Conservation (phyloP, 768 basidiomycete species). For the Cyclocybe aegerita region DNA sequence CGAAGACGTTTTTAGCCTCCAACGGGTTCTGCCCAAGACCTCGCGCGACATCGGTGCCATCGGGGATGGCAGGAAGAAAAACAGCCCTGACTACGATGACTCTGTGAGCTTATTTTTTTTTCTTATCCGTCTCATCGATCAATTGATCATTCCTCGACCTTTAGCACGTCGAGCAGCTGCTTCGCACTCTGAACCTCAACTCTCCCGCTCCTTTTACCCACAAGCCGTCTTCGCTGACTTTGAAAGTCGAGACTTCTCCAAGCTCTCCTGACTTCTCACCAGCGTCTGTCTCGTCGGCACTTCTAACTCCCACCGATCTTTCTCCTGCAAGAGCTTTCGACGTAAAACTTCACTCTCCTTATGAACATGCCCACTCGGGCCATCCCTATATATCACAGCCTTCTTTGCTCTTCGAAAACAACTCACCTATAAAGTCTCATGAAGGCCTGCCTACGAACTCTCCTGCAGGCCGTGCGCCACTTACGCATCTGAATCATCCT, state of each 20-base stretch:
- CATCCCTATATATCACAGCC: slow-evolving; percentile 46
- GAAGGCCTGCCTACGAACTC: slow-evolving; percentile 19
- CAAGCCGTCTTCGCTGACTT: slow-evolving; percentile 38
- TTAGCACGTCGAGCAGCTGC: slow-evolving; percentile 68
- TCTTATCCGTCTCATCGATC: slow-evolving; percentile 19
- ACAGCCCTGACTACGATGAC: slow-evolving; percentile 55
- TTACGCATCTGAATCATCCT: slow-evolving; percentile 21
- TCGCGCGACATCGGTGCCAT: slow-evolving; percentile 66
- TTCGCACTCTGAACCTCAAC: slow-evolving; percentile 77
- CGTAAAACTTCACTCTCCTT: slow-evolving; percentile 50
- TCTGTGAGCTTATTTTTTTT: slow-evolving; percentile 33
- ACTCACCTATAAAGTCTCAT: slow-evolving; percentile 23
- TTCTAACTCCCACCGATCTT: slow-evolving; percentile 73
- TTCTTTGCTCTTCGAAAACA: slow-evolving; percentile 40
- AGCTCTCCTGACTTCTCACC: slow-evolving; percentile 73
- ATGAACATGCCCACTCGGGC: slow-evolving; percentile 42
- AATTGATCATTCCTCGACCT: slow-evolving; percentile 15
- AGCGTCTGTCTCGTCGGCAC: slow-evolving; percentile 66
- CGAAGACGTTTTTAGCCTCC: slow-evolving; percentile 69
- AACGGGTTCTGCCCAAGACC: slow-evolving; percentile 18
- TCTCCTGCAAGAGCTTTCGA: slow-evolving; percentile 64
- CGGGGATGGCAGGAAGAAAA: slow-evolving; percentile 75
- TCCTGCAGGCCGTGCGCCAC: slow-evolving; percentile 19
- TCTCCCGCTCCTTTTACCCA: slow-evolving; percentile 60
- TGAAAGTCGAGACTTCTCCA: slow-evolving; percentile 46